A percentile compares a stretch with the other conserved stretches of the same genome.
Evolutionary conservation across 805 yeast species (phyloP).

Genomic region (Teunomyces panamensis): DNA sequence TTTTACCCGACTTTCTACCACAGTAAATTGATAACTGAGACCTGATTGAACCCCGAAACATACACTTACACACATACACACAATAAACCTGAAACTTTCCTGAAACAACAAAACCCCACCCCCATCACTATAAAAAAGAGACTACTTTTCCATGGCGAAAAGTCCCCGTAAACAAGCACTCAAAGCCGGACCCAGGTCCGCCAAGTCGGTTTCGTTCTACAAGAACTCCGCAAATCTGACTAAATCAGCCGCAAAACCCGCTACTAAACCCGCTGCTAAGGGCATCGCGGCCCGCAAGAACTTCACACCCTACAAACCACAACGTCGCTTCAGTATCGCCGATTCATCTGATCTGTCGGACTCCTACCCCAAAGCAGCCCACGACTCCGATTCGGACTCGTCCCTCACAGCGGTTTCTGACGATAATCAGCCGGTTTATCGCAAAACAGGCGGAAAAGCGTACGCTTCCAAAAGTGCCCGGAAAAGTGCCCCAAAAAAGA

Average conservation of each 20-base stretch:
- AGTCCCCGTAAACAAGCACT: slow-evolving; percentile 24
- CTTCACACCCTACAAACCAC: slow-evolving; percentile 15
- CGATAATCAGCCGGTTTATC: slow-evolving; percentile 13
- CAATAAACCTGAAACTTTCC: too few relatives aligned
- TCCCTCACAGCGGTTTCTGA: slow-evolving; percentile 41
- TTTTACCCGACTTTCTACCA: slow-evolving; percentile 1
- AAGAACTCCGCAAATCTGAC: neutral
- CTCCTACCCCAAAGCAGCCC: slow-evolving; percentile 9
- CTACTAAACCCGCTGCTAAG: slow-evolving; percentile 4
- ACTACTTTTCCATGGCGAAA: slow-evolving; percentile 25
- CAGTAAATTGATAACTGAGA: neutral
- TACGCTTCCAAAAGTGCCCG: slow-evolving; percentile 17
- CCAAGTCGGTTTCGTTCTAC: slow-evolving; percentile 3
- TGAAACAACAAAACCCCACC: neutral
- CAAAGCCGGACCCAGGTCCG: slow-evolving; percentile 1
- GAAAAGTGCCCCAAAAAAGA: slow-evolving; percentile 23
- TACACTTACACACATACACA: neutral
- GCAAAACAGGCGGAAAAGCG: slow-evolving; percentile 7
- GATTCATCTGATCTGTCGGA: slow-evolving; percentile 32
- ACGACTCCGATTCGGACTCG: slow-evolving; percentile 32
- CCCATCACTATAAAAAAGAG: neutral
- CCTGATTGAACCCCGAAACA: too few relatives aligned
- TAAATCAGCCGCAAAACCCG: neutral
- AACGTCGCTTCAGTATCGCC: slow-evolving; percentile 34
- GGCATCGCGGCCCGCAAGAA: slow-evolving; percentile 27